Evolutionary conservation across 2,329 filamentous ascomycete genomes (phyloP).

Genomic region (Metarhizium robertsii): DNA sequence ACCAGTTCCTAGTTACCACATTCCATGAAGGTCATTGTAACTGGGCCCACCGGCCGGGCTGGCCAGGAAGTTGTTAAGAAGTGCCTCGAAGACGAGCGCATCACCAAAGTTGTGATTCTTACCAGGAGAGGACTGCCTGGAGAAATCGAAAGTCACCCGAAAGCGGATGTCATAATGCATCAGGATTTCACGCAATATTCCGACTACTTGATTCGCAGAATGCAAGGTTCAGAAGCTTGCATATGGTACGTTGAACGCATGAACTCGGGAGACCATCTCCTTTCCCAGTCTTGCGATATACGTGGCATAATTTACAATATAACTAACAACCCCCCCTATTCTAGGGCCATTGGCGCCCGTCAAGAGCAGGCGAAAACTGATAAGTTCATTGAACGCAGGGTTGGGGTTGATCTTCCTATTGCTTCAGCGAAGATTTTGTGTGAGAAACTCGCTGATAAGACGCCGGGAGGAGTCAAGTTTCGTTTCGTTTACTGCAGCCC

Average conservation of each 20-base stretch:
- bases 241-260: conserved; percentile 42
- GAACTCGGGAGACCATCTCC: neutral
- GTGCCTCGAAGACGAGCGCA: conserved; percentile 37
- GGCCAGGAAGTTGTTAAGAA: conserved; percentile 43
- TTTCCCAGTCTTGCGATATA: neutral
- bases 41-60: conserved; percentile 49
- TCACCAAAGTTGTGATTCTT: conserved; percentile 42
- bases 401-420: conserved; percentile 52
- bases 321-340: neutral
- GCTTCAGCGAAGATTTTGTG: conserved; percentile 49
- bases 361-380: conserved; percentile 38
- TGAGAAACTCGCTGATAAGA: conserved; percentile 18
- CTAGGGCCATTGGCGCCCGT: conserved; percentile 31
- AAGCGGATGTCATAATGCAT: conserved; percentile 39
- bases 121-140: conserved; percentile 36
- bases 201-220: conserved; percentile 20
- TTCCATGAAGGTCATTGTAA: conserved; percentile 50
- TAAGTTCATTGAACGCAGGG: conserved; percentile 33
- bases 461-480: conserved; percentile 24
- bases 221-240: conserved; percentile 48
- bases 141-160: conserved; percentile 33
- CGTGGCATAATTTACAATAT: neutral
- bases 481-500: conserved; percentile 35
- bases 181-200: conserved; percentile 45
- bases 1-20: neutral